Conservation (phyloP, 805 yeast species). For the Yarrowia porcina region DNA sequence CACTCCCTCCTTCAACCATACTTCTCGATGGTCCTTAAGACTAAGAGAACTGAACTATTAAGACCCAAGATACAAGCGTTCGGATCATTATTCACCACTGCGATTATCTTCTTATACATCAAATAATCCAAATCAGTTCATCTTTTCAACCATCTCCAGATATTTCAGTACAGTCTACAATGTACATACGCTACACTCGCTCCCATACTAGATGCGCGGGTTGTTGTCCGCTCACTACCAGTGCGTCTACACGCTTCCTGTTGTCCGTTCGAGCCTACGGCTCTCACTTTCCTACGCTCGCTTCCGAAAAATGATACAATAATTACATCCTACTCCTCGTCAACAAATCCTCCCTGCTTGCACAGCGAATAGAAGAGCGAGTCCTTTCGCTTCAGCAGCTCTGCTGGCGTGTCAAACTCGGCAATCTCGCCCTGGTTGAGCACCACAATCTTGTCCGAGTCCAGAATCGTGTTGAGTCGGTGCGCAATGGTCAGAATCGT, state of each 20-base stretch:
- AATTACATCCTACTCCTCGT: constrained; percentile 36
- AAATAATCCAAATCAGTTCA: too few species aligned
- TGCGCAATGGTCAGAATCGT: constrained; percentile 90
- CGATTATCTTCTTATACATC: too few species aligned
- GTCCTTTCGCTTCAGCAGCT: constrained; percentile 57
- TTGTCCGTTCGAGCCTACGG: background rate
- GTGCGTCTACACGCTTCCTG: too few species aligned
- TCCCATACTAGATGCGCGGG: too few species aligned
- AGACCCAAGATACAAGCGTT: too few species aligned
- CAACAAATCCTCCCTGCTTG: constrained; percentile 66
- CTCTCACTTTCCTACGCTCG: background rate
- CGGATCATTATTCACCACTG: too few species aligned
- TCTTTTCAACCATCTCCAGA: too few species aligned
- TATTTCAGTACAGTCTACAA: background rate
- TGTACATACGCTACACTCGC: background rate
- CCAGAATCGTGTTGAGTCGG: constrained; percentile 81
- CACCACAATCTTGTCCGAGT: constrained; percentile 74
- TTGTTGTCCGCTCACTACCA: too few species aligned
- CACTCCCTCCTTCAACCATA: too few species aligned
- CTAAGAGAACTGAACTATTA: too few species aligned
- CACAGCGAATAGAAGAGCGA: constrained; percentile 74
- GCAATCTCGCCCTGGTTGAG: constrained; percentile 68
- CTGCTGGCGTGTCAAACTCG: constrained; percentile 74
- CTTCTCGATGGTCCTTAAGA: too few species aligned
- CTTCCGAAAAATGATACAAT: background rate